These are phyloP conservation scores for Trichoderma polysporum DNA, from an alignment of 2,329 filamentous ascomycete species.

Conservation along the genomic window DNA sequence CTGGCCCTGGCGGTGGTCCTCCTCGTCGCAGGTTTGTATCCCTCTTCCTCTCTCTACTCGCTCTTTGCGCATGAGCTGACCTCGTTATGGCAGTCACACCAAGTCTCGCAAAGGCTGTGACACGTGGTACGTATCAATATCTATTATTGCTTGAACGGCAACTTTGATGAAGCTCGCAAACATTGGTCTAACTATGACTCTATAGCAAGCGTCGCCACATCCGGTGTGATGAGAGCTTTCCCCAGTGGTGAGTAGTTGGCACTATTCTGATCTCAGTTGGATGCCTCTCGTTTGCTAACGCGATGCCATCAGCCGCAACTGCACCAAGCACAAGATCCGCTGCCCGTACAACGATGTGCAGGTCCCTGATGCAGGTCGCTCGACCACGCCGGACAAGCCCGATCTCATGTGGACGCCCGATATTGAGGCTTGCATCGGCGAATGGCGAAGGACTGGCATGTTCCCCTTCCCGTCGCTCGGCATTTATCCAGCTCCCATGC, in stretches of 20 bases:
- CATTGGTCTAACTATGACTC: neutral
- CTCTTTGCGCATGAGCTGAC: constrained; percentile 20
- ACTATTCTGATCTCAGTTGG: neutral
- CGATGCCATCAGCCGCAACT: constrained; percentile 71
- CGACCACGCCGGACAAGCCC: constrained; percentile 60
- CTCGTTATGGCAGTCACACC: constrained; percentile 68
- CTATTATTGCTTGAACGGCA: neutral
- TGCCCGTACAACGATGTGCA: constrained; percentile 96
- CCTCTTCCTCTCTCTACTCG: neutral
- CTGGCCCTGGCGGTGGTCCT: constrained; percentile 91
- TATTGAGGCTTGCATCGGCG: constrained; percentile 75
- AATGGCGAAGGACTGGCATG: constrained; percentile 79
- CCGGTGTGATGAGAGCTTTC: constrained; percentile 94
- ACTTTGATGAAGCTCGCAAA: neutral
- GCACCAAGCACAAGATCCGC: constrained; percentile 97
- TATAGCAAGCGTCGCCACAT: constrained; percentile 89
- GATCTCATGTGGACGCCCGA: constrained; percentile 83
- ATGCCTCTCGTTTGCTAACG: constrained; percentile 18
- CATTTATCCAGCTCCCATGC: constrained; percentile 72
- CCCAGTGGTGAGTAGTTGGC: constrained; percentile 73
- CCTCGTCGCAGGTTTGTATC: constrained; percentile 64
- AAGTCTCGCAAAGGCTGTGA: constrained; percentile 99
- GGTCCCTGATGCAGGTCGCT: constrained; percentile 59
- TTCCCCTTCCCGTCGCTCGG: constrained; percentile 83
- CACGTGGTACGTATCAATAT: constrained; percentile 63